Percentiles rank a stretch among this genome's conserved stretches.
Conservation (phyloP, 1,284 basidiomycete genomes). For the Peniophora sp. region DNA sequence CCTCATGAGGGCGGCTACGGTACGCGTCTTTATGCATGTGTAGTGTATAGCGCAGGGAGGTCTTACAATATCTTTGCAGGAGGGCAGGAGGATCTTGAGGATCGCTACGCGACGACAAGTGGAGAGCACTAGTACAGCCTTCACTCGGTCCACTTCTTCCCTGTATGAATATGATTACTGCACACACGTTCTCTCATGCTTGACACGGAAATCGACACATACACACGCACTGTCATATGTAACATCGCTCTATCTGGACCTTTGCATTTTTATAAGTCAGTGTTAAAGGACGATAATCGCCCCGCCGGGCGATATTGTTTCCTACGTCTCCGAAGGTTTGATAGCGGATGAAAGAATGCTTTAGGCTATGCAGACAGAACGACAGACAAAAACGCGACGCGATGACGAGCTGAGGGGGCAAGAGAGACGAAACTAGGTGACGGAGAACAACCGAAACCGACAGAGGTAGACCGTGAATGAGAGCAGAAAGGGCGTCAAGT, state of each 20-base stretch:
- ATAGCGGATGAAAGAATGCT: neutral
- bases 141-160: no score
- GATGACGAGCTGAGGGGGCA: no score
- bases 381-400: no score
- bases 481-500: neutral
- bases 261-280: neutral
- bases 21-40: no score
- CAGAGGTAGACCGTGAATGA: neutral
- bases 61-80: no score
- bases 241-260: neutral
- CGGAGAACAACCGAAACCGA: no score
- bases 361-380: no score
- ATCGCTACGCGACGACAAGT: slow-evolving; percentile 38
- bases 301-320: neutral
- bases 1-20: neutral
- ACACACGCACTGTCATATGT: no score
- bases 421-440: no score
- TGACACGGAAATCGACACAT: no score
- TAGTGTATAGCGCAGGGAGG: no score
- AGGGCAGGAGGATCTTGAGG: slow-evolving; percentile 41
- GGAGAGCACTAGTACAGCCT: slow-evolving; percentile 38
- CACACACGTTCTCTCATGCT: slow-evolving; percentile 2
- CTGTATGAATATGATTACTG: no score
- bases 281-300: neutral
- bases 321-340: neutral